phyloP scores from a whole-genome alignment of 148 eudicot genomes.

The Heliosperma pusillum region DNA sequence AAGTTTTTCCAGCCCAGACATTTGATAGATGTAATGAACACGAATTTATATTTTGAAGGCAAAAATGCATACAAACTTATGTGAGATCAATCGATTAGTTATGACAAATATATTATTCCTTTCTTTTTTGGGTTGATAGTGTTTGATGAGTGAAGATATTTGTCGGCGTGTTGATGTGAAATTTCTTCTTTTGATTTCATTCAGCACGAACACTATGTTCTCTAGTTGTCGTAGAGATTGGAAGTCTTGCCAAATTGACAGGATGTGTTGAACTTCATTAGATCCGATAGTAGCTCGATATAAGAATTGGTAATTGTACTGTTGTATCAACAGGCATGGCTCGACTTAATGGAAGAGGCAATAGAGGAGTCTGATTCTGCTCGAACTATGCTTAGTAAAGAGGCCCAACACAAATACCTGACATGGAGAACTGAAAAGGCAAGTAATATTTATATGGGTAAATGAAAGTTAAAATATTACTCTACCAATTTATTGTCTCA shows the following conservation, averaged over 20 bases:
- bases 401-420: constrained; percentile 83
- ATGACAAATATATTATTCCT: not conserved
- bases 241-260: not conserved
- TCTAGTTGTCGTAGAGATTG: no score
- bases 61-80: not conserved
- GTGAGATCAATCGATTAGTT: not conserved
- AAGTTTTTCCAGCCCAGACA: no score
- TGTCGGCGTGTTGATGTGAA: no score
- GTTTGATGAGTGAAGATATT: no score
- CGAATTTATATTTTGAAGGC: not conserved
- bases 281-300: not conserved
- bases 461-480: no score
- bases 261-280: not conserved
- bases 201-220: no score
- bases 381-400: constrained; percentile 42
- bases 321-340: constrained; percentile 65
- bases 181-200: no score
- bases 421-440: constrained; percentile 95
- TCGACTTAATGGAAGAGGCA: constrained; percentile 66
- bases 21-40: no score
- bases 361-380: constrained; percentile 42
- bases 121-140: not conserved
- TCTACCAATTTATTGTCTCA: no score
- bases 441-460: not conserved
- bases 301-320: not conserved